Percentiles rank a stretch among this genome's conserved stretches.
Evolutionary conservation across 2,329 filamentous ascomycete genomes (phyloP).

Genomic region (Colletotrichum sp.): DNA sequence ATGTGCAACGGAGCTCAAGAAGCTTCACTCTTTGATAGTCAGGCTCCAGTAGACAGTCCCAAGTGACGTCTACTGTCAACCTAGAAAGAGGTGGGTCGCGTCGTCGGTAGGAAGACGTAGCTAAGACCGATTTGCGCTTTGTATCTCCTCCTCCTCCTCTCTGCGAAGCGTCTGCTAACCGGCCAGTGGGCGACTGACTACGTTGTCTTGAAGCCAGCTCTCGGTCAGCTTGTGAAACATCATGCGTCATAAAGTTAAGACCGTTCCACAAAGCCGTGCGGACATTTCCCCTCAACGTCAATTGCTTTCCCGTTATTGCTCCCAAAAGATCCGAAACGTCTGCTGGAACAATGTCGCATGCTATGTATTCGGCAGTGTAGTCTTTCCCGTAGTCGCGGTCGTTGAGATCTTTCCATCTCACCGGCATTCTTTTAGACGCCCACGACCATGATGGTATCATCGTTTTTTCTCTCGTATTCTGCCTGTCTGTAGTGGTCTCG

Average conservation of each 20-base stretch:
- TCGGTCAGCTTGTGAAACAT: neutral
- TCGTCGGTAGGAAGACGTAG: neutral
- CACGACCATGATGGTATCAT: neutral
- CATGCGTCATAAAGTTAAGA: neutral
- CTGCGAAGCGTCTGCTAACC: neutral
- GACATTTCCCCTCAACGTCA: neutral
- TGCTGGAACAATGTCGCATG: neutral
- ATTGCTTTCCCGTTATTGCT: neutral
- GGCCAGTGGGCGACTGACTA: neutral
- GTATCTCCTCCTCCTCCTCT: neutral
- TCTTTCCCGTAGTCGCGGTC: neutral
- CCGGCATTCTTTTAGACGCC: neutral
- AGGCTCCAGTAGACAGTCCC: accelerated
- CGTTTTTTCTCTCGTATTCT: neutral
- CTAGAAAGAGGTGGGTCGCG: accelerated
- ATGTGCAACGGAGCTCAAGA: no score
- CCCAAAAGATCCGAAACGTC: neutral
- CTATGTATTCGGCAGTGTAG: neutral
- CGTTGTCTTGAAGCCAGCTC: accelerated
- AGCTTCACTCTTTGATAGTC: accelerated
- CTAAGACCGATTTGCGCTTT: accelerated
- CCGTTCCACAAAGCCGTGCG: neutral
- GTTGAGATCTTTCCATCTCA: neutral
- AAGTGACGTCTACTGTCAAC: neutral
- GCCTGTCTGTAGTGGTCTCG: accelerated